A percentile compares a stretch with the other conserved stretches of the same genome.
Conservation (phyloP, 2,329 filamentous ascomycete species). For the Plenodomus biglobosus region DNA sequence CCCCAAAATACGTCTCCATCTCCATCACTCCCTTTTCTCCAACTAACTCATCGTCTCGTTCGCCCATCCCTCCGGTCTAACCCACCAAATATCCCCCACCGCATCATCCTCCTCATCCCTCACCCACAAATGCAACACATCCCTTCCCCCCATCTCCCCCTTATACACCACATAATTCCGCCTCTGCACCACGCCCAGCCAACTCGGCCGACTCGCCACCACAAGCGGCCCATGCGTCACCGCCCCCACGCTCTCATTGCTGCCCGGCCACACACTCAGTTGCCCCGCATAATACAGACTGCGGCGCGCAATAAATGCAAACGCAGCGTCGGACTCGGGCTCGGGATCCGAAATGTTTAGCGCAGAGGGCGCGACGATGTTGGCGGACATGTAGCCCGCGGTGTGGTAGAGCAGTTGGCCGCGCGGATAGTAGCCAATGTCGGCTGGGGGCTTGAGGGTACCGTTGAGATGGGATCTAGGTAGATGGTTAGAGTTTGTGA, state of each 20-base stretch:
- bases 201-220: constrained; percentile 10
- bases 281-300: constrained; percentile 13
- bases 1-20: no score
- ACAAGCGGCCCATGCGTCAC: constrained; percentile 21
- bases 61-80: not conserved
- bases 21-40: no score
- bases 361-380: constrained; percentile 10
- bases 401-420: constrained; percentile 10
- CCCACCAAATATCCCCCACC: constrained; percentile 9
- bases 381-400: constrained; percentile 17
- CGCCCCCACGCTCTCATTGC: constrained; percentile 13
- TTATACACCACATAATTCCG: constrained; percentile 15
- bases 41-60: no score
- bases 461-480: no score
- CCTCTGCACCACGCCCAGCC: constrained; percentile 9
- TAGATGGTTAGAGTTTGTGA: no score
- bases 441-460: no score
- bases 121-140: constrained; percentile 11
- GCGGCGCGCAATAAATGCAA: constrained; percentile 9
- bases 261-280: constrained; percentile 5
- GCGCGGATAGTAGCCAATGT: no score
- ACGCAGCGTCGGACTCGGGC: constrained; percentile 10
- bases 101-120: constrained; percentile 1
- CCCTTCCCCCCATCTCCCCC: constrained; percentile 3
- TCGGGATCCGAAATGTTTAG: constrained; percentile 3